Evolutionary conservation across 768 basidiomycete species (phyloP), one percentile per base, ranked within the genome.

Genomic region (Rhizopogon roseolus): DNA sequence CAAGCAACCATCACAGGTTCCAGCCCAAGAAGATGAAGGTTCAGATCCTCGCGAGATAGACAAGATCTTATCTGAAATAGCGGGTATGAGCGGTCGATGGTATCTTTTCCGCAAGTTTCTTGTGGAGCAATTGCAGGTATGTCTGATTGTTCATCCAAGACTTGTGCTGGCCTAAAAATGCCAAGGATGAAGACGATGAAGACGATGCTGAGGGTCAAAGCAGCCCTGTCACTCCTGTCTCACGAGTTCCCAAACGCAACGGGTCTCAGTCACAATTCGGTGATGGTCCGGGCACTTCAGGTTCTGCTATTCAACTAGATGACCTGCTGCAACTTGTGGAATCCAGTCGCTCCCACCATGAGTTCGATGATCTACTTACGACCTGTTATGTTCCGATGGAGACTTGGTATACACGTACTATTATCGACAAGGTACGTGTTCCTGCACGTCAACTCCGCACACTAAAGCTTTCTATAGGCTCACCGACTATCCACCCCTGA

Each of bases 31-130:
- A 3, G n/a, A 52, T n/a, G 85, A 90, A 11, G 77, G 79, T 1
- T 73, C 90, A 4, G 94, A 98, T 66, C 88, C 90, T 11, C 81
- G 93, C 52, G 96, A 98, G 66, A 84, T 97, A 9, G 96, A 99
- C 72, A 90, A 86, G 64, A 76, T 90, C 0, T 63, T 97, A n/a
- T 85, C 89, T 2, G 97, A 98, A 69, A 70, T 90, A 8, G 84
- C 93, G 13, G 88, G 87, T 4, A 93, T 99, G 83, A 85, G 89
- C 34, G 86, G 94, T 22, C 77, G 96, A 51, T 99, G 96, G 96
- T 83, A 82, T 58, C 68, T 98, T 57, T 95, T 98, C 71, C 81
- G 86, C 50, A 87, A 90, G 53, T 99, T 98, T 66, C 75, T 98
- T 16, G 75, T 82, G 32, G 88, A 90, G 49, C 79, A 87, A 32